Evolutionary conservation across 2,329 filamentous ascomycete genomes (phyloP).

Genomic region (Colletotrichum sp.): DNA sequence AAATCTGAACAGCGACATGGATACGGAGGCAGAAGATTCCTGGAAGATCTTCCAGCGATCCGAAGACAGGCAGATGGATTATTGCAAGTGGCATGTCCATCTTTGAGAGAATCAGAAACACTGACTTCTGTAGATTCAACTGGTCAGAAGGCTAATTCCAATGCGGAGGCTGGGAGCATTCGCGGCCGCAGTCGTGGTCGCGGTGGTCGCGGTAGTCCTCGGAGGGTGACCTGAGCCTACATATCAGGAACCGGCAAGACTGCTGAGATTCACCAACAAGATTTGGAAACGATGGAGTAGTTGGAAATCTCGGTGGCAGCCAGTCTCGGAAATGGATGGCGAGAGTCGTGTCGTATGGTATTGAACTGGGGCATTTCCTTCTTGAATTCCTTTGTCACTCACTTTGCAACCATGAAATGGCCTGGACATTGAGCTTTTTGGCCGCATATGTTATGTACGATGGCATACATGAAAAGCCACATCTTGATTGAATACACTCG

Average conservation of each 20-base stretch:
- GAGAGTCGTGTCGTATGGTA: background rate
- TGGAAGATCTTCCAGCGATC: background rate
- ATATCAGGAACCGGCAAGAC: background rate
- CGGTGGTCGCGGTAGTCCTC: background rate
- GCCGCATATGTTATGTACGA: background rate
- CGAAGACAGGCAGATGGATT: background rate
- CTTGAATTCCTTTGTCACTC: background rate
- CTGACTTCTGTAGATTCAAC: background rate
- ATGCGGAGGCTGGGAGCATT: background rate
- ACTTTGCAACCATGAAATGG: background rate
- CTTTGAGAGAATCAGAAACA: background rate
- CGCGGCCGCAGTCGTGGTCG: background rate
- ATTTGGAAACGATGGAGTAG: background rate
- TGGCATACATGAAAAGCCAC: background rate
- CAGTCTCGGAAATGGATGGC: background rate
- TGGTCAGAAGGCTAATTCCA: background rate
- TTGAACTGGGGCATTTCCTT: background rate
- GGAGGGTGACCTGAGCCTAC: background rate
- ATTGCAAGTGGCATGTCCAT: background rate
- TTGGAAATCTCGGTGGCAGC: accelerated
- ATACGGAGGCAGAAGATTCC: background rate
- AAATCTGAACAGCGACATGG: background rate
- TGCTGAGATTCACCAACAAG: background rate
- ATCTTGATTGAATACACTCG: background rate
- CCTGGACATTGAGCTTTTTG: background rate